phyloP scores from a whole-genome alignment of 2,329 filamentous ascomycete species.

The Didymella lethalis region DNA sequence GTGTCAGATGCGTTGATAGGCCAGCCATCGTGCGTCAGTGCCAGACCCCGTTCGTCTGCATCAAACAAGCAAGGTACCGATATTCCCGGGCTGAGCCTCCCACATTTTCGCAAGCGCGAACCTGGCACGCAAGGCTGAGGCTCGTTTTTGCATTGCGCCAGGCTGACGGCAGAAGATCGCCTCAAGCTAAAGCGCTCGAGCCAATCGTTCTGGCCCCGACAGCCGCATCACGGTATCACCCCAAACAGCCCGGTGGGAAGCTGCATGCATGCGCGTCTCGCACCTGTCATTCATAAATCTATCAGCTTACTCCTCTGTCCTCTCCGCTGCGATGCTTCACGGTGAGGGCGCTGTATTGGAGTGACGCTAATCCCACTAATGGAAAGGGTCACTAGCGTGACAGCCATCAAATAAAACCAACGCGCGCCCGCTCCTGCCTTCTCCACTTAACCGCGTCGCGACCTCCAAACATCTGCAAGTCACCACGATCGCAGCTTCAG shows the following conservation, averaged over 20 bases:
- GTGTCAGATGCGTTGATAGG: background rate
- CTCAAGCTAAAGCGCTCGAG: background rate
- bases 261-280: background rate
- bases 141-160: background rate
- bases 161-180: constrained; percentile 1
- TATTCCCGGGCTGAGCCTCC: background rate
- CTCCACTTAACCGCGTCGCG: constrained; percentile 22
- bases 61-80: background rate
- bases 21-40: background rate
- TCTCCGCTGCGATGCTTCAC: background rate
- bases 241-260: background rate
- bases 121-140: background rate
- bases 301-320: background rate
- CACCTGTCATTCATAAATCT: no score
- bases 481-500: constrained; percentile 6
- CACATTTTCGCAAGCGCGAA: background rate
- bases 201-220: background rate
- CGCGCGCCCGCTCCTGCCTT: background rate
- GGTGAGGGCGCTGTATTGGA: background rate
- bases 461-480: constrained; percentile 9
- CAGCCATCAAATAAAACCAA: background rate
- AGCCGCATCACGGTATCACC: background rate
- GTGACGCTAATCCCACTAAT: background rate
- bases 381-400: background rate
- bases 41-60: background rate